Percentiles rank a stretch among this genome's conserved stretches.
Conservation (phyloP, 805 yeast genomes). For the Teunomyces atbi region DNA sequence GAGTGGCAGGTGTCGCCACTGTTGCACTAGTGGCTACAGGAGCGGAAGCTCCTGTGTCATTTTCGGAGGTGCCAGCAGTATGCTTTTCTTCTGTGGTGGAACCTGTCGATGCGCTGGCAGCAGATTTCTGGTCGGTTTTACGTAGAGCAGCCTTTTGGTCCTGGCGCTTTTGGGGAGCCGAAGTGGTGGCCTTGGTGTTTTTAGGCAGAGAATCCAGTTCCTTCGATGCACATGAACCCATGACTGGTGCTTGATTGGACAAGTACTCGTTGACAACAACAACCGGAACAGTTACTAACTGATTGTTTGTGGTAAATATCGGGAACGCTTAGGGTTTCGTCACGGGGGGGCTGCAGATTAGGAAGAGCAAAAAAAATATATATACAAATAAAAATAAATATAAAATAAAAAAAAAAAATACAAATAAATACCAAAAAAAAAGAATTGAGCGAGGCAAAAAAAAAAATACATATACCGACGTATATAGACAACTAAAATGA, state of each 20-base stretch:
- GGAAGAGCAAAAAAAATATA: background rate
- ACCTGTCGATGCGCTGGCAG: constrained; percentile 9
- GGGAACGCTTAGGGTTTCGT: constrained; percentile 1
- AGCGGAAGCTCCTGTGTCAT: background rate
- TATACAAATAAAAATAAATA: background rate
- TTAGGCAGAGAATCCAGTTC: constrained; percentile 7
- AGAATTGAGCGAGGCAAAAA: background rate
- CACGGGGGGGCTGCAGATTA: constrained; percentile 1
- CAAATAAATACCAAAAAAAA: background rate
- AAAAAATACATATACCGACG: no score
- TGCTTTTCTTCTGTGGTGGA: constrained; percentile 10
- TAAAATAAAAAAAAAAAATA: background rate
- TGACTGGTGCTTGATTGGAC: background rate
- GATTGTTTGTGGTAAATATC: background rate
- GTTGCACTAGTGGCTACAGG: background rate
- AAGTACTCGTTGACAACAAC: background rate
- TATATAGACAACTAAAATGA: no score
- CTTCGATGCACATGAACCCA: constrained; percentile 16
- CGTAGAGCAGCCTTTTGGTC: constrained; percentile 13
- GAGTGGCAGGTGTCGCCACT: background rate
- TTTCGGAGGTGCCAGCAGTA: background rate
- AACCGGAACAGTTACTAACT: background rate
- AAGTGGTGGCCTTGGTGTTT: constrained; percentile 1
- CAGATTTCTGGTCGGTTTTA: constrained; percentile 8
- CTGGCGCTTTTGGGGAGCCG: constrained; percentile 12